Percentiles rank a stretch among this genome's conserved stretches.
These are phyloP conservation scores for Pseudopithomyces maydicus DNA, from an alignment of 2,329 filamentous ascomycete genomes.

Conservation along the genomic window DNA sequence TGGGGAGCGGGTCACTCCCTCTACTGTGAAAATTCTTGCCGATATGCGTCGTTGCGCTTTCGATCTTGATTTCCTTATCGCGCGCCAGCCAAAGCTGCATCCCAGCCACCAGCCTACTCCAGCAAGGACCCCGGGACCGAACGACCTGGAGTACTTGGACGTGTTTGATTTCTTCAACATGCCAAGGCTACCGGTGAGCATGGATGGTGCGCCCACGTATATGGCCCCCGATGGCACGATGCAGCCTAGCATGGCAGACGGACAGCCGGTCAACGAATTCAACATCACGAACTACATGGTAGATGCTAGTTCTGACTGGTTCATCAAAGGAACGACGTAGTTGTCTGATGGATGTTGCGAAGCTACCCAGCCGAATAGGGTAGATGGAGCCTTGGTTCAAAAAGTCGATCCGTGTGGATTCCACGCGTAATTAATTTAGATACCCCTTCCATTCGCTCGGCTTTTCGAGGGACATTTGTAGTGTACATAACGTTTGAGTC, in stretches of 20 bases:
- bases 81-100: conserved; percentile 67
- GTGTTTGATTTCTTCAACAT: conserved; percentile 97
- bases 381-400: not conserved
- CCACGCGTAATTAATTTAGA: not conserved
- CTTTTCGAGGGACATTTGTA: not conserved
- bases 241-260: conserved; percentile 27
- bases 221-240: conserved; percentile 34
- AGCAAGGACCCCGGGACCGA: conserved; percentile 72
- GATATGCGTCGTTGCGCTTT: conserved; percentile 92
- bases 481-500: not conserved
- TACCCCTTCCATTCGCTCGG: not conserved
- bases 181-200: conserved; percentile 66
- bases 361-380: too few relatives aligned
- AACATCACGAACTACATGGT: conserved; percentile 81
- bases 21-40: conserved; percentile 82
- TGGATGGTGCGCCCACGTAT: conserved; percentile 36
- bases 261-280: conserved; percentile 62
- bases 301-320: conserved; percentile 75
- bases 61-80: conserved; percentile 88
- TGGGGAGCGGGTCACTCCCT: conserved; percentile 76
- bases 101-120: conserved; percentile 56
- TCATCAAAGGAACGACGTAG: conserved; percentile 46
- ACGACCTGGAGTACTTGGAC: conserved; percentile 88
- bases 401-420: not conserved
- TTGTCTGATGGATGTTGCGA: not conserved